Base-by-base conservation (phyloP, 441 rosid genomes). In the Gossypium davidsonii region DNA sequence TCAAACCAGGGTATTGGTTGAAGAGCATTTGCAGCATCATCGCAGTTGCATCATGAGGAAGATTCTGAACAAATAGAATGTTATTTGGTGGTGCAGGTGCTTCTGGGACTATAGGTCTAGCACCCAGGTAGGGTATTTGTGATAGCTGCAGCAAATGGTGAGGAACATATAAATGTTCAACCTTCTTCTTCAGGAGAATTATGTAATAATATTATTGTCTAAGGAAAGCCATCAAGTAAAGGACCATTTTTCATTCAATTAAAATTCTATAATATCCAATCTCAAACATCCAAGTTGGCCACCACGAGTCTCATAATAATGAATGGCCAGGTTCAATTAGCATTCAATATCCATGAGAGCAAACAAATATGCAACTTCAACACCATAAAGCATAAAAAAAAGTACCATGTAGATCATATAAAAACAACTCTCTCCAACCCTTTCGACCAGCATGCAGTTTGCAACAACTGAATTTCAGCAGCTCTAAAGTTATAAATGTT, bases 1-100 rank as follows among this genome's bases (percentile, higher is more conserved):
- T 95, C 63, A 95, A 90, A 63, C 98, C 96, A 11, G 78, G 74
- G 74, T 90, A 90, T 68, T 88, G 96, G 73, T 73, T 79, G 85
- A 95, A 91, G 28, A 93, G 77, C 88, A 79, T 84, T 82, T 95
- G 99, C 79, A 95, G 79, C 88, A 82, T 79, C 91, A 89, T 84
- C 0, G 97, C 87, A 25, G 95, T 86, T 1, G 96, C 85, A 68
- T 91, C 97, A 52, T 87, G 90, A 2, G 99, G 92, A 72, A 93
- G 92, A 81, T 93, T 93, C 76, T 95, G 99, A 73, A 95, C 83
- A 67, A 95, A 93, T 67, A 95, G 88, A 42, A 95, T 95, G 87
- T 67, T 93, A 79, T 95, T 93, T 66, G 97, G 98, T 4, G 94
- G 97, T 31, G 98, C 97, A 3, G 97, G 96, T 61, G 86, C 96